Percentiles rank a stretch among this genome's conserved stretches.
phyloP scores from a whole-genome alignment of 2,329 filamentous ascomycete species.

The Phyllosticta citriasiana region DNA sequence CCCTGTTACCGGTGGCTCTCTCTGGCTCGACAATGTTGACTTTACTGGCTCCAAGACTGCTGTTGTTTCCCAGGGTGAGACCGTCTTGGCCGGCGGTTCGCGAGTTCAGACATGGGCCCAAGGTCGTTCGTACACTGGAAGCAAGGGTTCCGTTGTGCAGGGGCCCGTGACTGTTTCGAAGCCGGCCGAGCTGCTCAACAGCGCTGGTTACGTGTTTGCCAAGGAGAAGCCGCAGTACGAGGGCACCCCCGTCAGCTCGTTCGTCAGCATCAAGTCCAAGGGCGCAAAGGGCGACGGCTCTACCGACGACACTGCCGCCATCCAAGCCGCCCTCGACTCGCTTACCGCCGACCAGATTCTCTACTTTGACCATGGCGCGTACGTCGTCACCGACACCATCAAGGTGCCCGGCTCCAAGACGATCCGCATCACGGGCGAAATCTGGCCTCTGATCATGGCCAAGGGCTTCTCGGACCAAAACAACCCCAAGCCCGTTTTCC shows the following conservation, averaged over 20 bases:
- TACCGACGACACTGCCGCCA: constrained; percentile 76
- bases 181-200: constrained; percentile 55
- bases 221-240: constrained; percentile 87
- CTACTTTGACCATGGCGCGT: constrained; percentile 56
- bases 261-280: constrained; percentile 71
- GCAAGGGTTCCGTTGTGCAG: constrained; percentile 47
- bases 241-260: constrained; percentile 52
- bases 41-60: constrained; percentile 61
- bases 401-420: constrained; percentile 52
- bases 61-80: constrained; percentile 49
- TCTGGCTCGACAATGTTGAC: constrained; percentile 85
- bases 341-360: constrained; percentile 52
- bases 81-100: constrained; percentile 59
- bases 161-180: constrained; percentile 44
- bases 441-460: constrained; percentile 85
- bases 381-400: constrained; percentile 51
- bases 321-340: constrained; percentile 67
- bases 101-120: constrained; percentile 67
- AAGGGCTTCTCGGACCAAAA: constrained; percentile 67
- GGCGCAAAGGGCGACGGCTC: constrained; percentile 82
- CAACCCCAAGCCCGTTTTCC: constrained; percentile 76
- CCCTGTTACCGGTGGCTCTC: constrained; percentile 63
- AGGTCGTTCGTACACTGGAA: constrained; percentile 57
- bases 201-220: constrained; percentile 62
- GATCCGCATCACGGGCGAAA: constrained; percentile 80